A percentile compares a stretch with the other conserved stretches of the same genome.
Conservation (phyloP, 2,329 filamentous ascomycete genomes). For the Hypomyces perniciosus region DNA sequence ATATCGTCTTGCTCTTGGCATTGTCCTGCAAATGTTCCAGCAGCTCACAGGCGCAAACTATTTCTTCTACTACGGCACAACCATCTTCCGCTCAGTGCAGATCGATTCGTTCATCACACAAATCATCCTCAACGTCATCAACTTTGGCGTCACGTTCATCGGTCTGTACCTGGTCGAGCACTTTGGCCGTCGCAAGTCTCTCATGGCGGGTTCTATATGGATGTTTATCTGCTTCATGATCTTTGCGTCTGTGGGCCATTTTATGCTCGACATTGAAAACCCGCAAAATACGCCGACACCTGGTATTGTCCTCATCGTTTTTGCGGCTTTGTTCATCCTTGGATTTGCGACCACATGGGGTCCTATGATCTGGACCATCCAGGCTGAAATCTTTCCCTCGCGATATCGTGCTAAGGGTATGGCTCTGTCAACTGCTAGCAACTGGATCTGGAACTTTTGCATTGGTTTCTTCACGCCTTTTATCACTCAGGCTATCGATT, state of each 20-base stretch:
- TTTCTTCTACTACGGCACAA: constrained; percentile 59
- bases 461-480: constrained; percentile 75
- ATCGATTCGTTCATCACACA: constrained; percentile 60
- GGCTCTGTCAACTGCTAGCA: constrained; percentile 54
- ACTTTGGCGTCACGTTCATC: constrained; percentile 60
- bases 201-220: constrained; percentile 58
- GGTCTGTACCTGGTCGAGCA: constrained; percentile 67
- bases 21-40: constrained; percentile 58
- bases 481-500: constrained; percentile 66
- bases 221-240: constrained; percentile 56
- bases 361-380: constrained; percentile 59
- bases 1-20: constrained; percentile 56
- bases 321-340: constrained; percentile 58
- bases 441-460: constrained; percentile 71
- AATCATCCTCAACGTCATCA: constrained; percentile 62
- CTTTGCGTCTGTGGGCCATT: constrained; percentile 48
- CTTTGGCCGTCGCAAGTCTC: constrained; percentile 56
- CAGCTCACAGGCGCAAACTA: constrained; percentile 64
- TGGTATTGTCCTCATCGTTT: constrained; percentile 57
- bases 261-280: constrained; percentile 33
- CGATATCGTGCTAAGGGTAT: constrained; percentile 56
- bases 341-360: constrained; percentile 64
- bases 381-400: constrained; percentile 59
- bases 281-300: constrained; percentile 34
- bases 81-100: constrained; percentile 39